Conservation (phyloP, 495 filamentous ascomycete species). For the Penicillium silybi region DNA sequence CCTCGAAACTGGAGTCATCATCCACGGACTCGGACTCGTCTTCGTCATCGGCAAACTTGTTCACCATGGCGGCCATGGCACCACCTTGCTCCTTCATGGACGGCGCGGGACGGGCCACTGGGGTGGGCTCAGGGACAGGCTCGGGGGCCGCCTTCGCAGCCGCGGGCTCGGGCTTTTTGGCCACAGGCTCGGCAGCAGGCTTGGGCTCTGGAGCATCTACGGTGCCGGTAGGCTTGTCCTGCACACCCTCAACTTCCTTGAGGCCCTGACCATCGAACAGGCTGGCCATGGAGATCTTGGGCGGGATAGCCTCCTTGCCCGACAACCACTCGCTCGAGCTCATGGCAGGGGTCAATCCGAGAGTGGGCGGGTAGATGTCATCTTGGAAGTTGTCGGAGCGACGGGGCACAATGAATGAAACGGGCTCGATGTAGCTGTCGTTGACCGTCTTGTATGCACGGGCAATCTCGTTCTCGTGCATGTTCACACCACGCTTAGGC, state of each 20-base stretch:
- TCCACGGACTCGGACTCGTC: constrained; percentile 54
- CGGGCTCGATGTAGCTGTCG: constrained; percentile 88
- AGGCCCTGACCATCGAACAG: constrained; percentile 80
- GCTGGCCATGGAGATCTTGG: constrained; percentile 90
- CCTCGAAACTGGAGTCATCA: constrained; percentile 78
- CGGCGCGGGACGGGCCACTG: constrained; percentile 52
- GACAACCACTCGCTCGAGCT: constrained; percentile 77
- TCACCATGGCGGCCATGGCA: constrained; percentile 78
- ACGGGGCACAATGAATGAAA: constrained; percentile 95
- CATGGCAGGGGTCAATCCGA: constrained; percentile 73
- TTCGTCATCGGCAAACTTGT: constrained; percentile 76
- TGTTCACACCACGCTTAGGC: constrained; percentile 90
- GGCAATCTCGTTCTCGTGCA: constrained; percentile 95
- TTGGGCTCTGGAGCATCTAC: constrained; percentile 42
- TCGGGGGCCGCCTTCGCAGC: constrained; percentile 35
- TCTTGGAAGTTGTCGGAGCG: constrained; percentile 96
- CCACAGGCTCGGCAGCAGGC: constrained; percentile 23
- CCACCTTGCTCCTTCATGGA: constrained; percentile 77
- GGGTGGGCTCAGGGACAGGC: constrained; percentile 38
- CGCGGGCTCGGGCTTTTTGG: constrained; percentile 50
- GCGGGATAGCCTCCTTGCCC: constrained; percentile 76
- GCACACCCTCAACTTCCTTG: constrained; percentile 62
- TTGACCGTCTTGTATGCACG: constrained; percentile 95
- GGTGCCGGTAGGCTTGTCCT: constrained; percentile 57
- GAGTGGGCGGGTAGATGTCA: constrained; percentile 87